Conservation (phyloP, 768 basidiomycete genomes). For the Tylopilus rubrobrunneus region DNA sequence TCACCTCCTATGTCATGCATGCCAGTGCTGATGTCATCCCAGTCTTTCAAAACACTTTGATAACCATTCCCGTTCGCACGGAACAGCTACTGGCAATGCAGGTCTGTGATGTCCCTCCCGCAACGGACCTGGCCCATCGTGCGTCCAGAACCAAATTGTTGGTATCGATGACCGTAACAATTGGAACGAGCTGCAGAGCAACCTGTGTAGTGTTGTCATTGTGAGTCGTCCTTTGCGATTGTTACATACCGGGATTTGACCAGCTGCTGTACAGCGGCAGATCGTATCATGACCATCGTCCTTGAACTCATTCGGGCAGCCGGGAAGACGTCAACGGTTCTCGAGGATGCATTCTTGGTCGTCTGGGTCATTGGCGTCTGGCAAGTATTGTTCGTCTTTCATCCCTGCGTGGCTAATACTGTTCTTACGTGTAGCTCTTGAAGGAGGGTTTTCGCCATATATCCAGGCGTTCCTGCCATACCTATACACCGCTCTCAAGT, state of each 20-base stretch:
- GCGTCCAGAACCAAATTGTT: slow-evolving; percentile 80
- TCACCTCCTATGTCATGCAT: slow-evolving; percentile 81
- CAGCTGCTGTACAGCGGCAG: slow-evolving; percentile 58
- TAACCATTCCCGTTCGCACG: slow-evolving; percentile 82
- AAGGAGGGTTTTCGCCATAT: slow-evolving; percentile 75
- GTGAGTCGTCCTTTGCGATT: slow-evolving; percentile 41
- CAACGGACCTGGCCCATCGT: too few species aligned
- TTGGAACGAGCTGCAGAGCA: slow-evolving; percentile 98
- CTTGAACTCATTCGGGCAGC: slow-evolving; percentile 82
- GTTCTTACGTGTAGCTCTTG: slow-evolving; percentile 52
- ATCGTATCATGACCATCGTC: slow-evolving; percentile 92
- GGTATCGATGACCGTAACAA: slow-evolving; percentile 96
- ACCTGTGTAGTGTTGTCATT: slow-evolving; percentile 86
- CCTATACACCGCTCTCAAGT: slow-evolving; percentile 81
- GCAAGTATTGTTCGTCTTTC: slow-evolving; percentile 32
- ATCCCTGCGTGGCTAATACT: background rate
- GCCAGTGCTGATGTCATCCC: slow-evolving; percentile 74
- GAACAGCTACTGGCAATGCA: slow-evolving; percentile 83
- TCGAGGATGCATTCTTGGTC: slow-evolving; percentile 95
- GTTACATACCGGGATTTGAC: background rate
- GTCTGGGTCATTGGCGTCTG: slow-evolving; percentile 83
- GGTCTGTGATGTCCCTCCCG: too few species aligned
- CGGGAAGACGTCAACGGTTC: slow-evolving; percentile 88
- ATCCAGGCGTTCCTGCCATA: slow-evolving; percentile 81
- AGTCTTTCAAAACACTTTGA: slow-evolving; percentile 76